phyloP scores from a whole-genome alignment of 371 early-diverging fungal species.

The Coemansia sp. region DNA sequence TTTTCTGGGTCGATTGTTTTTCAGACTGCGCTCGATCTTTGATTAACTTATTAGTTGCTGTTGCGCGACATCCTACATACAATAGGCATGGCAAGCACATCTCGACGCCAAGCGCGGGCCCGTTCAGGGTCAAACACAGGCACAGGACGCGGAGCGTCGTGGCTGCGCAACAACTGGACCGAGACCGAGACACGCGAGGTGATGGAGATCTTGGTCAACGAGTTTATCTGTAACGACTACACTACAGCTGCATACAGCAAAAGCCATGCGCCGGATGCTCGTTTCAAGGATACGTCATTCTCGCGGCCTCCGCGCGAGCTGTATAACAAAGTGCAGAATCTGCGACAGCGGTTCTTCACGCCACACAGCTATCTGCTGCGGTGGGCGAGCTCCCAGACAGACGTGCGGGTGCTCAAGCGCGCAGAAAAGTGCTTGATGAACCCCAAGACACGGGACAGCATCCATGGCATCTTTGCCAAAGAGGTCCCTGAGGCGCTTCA shows the following conservation, averaged over 20 bases:
- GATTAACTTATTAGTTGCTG: no score
- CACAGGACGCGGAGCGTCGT: conserved; percentile 23
- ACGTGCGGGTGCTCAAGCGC: conserved; percentile 22
- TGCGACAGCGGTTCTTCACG: conserved; percentile 44
- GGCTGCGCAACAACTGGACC: conserved; percentile 48
- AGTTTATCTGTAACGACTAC: conserved; percentile 26
- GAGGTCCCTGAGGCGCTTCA: conserved; percentile 9
- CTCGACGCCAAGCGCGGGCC: conserved; percentile 1
- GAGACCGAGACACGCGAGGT: conserved; percentile 45
- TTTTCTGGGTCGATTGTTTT: neutral
- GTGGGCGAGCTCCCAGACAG: conserved; percentile 30
- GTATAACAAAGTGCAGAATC: conserved; percentile 47
- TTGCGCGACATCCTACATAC: no score
- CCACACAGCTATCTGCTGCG: conserved; percentile 44
- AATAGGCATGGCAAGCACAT: neutral
- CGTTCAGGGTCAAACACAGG: neutral
- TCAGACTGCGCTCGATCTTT: no score
- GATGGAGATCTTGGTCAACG: conserved; percentile 40
- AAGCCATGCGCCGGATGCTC: conserved; percentile 29
- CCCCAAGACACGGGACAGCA: conserved; percentile 42
- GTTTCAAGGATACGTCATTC: conserved; percentile 25
- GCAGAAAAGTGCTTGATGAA: conserved; percentile 36
- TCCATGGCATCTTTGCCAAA: conserved; percentile 32
- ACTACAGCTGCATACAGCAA: conserved; percentile 37
- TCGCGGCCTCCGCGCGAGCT: conserved; percentile 31